Percentiles rank a stretch among this genome's conserved stretches.
Evolutionary conservation across 257 asterid genomes (phyloP).

Genomic region (Fraxinus anomala): DNA sequence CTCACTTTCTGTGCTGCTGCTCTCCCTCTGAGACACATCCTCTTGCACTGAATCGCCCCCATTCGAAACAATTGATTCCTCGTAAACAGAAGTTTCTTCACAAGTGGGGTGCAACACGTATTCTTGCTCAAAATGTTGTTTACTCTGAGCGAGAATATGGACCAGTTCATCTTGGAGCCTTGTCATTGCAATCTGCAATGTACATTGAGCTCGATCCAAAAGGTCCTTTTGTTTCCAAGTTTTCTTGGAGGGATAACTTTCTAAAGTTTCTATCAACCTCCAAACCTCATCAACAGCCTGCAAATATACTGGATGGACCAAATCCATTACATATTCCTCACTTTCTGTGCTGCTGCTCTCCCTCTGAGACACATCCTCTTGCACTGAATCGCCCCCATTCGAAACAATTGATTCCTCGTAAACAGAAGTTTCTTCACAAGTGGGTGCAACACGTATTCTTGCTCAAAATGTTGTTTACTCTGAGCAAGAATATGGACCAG

Average conservation of each 20-base stretch:
- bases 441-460: constrained; percentile 22
- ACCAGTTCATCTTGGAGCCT: too few relatives aligned
- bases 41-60: constrained; percentile 48
- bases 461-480: constrained; percentile 46
- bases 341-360: constrained; percentile 43
- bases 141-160: too few relatives aligned
- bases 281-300: too few relatives aligned
- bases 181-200: too few relatives aligned
- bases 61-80: constrained; percentile 44
- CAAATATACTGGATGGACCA: constrained; percentile 65
- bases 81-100: constrained; percentile 32
- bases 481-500: constrained; percentile 46
- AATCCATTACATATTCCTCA: constrained; percentile 49
- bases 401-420: constrained; percentile 46
- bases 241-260: too few relatives aligned
- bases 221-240: too few relatives aligned
- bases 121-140: too few relatives aligned
- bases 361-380: constrained; percentile 33
- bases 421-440: constrained; percentile 28
- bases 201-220: too few relatives aligned
- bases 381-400: constrained; percentile 46
- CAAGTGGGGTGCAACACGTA: constrained; percentile 21
- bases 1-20: constrained; percentile 45
- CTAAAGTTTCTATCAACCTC: too few relatives aligned
- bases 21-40: constrained; percentile 33